Percentiles rank a stretch among this genome's conserved stretches.
Evolutionary conservation across 331 rosid species (phyloP).

Genomic region (Erythrophleum ivorense): DNA sequence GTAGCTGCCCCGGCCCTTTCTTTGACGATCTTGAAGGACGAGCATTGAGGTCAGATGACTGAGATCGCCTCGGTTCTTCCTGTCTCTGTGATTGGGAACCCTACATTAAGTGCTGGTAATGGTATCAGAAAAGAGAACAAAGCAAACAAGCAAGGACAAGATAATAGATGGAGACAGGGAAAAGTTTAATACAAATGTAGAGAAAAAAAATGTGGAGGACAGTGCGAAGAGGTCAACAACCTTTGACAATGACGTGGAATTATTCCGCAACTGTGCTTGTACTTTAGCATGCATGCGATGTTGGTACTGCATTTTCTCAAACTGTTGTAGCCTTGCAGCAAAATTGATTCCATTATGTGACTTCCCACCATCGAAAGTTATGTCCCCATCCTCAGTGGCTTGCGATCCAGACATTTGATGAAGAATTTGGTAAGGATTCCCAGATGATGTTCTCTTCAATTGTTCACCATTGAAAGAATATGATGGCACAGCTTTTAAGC

Average conservation of each 20-base stretch:
- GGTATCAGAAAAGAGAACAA: constrained; percentile 29
- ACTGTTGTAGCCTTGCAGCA: constrained; percentile 73
- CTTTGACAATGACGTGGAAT: constrained; percentile 47
- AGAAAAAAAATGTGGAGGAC: not conserved
- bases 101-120: constrained; percentile 45
- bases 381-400: constrained; percentile 69
- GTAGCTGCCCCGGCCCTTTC: constrained; percentile 65
- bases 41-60: constrained; percentile 52
- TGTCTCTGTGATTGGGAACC: constrained; percentile 52
- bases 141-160: not conserved
- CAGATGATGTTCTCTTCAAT: constrained; percentile 56
- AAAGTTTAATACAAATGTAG: not conserved
- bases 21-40: constrained; percentile 66
- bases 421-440: constrained; percentile 62
- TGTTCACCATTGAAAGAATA: constrained; percentile 78
- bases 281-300: constrained; percentile 68
- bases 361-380: constrained; percentile 52
- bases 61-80: constrained; percentile 54
- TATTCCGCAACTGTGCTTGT: constrained; percentile 49
- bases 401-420: constrained; percentile 66
- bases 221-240: constrained; percentile 46
- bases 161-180: not conserved
- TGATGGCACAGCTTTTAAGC: constrained; percentile 83
- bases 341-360: constrained; percentile 73
- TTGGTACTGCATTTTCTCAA: constrained; percentile 75